Base-by-base conservation (phyloP, 2,329 filamentous ascomycete species). In the Myriosclerotinia duriaeana region DNA sequence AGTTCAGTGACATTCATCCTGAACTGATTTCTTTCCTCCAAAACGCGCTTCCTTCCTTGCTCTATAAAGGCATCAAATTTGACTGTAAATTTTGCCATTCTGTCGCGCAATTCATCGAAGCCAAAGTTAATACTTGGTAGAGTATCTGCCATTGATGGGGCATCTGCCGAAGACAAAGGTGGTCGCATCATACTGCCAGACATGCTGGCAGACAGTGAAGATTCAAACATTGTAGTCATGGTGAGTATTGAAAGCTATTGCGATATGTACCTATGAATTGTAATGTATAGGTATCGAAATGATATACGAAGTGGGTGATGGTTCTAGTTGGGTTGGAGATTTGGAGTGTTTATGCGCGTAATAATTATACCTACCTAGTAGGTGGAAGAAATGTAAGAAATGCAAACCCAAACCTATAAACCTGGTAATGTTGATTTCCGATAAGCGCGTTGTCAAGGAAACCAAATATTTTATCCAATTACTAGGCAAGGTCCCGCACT, bases 11-110 rank as follows among this genome's bases (percentile, higher is more conserved):
- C 82, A 74, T 91, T 96, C 81, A 95, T 90, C 70, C 91, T 90
- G 76, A 97, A 99, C 69, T 96, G 89, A 75, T 97, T 98, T 75
- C 93, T 87, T 81, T 98, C 93, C 74, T 97, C 93, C 9, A 98
- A 78, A 0, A 98, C 92, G 64, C 91, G 87, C 78, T 96, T 96
- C 60, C 94, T 86, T 0, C 93, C 93, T 70, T 91, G 88, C 75
- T 97, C 94, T 70, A 99, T 97, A 73, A 97, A 98, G 0, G 89
- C 88, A 76, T 99, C 95, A 74, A 99, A 99, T 73, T 87, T 90
- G 11, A 87, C 85, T 0, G 91, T 97, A 77, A 99, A 99, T 70
- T 91, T 92, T 64, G 89, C 85, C 95, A 99, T 98, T 79, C 93
- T 91, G 75, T 94, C 92, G 79, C 94, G 93, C 76, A 99, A 80